Evolutionary conservation across 768 basidiomycete genomes (phyloP), one percentile per base, ranked within the genome.

Genomic region (Trametes meyenii): DNA sequence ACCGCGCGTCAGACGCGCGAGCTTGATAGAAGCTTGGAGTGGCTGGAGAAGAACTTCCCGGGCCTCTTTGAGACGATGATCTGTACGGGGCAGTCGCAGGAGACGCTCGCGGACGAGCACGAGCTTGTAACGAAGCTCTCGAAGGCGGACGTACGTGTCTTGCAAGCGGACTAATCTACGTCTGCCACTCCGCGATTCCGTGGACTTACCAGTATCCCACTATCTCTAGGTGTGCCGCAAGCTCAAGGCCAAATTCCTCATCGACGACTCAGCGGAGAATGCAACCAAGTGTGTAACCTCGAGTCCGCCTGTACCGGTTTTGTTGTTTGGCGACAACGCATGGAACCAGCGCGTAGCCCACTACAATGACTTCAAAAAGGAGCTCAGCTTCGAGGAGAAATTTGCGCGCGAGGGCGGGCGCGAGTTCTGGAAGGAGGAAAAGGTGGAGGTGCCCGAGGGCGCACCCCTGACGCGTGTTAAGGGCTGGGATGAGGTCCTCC

Each of bases 231-330:
- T 91, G 48, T 89, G 90, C 69, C 74, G 82, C 36, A 78, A 83
- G 60, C 74, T 92, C 17, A 80, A 80, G 16, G 88, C 90, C 12
- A 78, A 79, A 42, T 70, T 92, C 40, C 75, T 94, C 54, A 85
- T 94, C 60, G 92, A 94, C 72, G 92, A 94, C 75, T 91, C 90
- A 6, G 68, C 87, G 43, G 91, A 93, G 72, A 92, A 93, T 72
- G 88, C 87, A 39, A 64, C 89, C 26, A 79, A 84, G 58, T 86
- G 86, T 63, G 80, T 78, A 0, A 78, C 73, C 5, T 76, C 80
- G 36, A 66, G 71, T 19, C 76, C 78, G n/a, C 79, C 83, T 1
- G 82, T 81, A 14, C 83, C 79, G 2, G 86, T 89, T 33, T 72
- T 93, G 42, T 78, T 94, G 6, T 92, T 93, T 65, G 92, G 92